Base-by-base conservation (phyloP, 1,139 yeast species). In the Protomyces inundatus region DNA sequence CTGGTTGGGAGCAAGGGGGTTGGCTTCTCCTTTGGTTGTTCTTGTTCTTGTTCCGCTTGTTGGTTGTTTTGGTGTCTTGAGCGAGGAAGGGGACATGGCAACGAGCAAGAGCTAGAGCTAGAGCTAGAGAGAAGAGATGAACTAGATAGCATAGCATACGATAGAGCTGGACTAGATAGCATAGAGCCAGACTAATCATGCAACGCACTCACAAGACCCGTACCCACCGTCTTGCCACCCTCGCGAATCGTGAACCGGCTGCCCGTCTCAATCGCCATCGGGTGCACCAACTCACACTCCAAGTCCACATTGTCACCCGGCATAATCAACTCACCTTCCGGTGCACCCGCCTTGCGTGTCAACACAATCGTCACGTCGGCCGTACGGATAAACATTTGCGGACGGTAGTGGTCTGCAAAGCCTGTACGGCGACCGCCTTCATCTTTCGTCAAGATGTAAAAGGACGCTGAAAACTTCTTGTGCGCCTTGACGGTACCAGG, bases 351-450 rank as follows among this genome's bases (percentile, higher is more conserved):
- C 75, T 98, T 98, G 93, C 91, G 91, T 72, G 85, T 84, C 77
- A 93, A 81, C 67, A 88, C 85, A 74, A 90, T 93, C 69, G 98
- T 90, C 69, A 93, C 98, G 75, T 91, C 96, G 68, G 96, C 90
- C 70, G 98, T 91, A 80, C 98, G 89, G 75, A 91, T 84, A 80
- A 88, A 93, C 83, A 93, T 84, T 81, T 93, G 98, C 69, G 99
- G 98, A 82, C 96, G 89, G 85, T 90, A 93, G 85, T 91, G 88
- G 79, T 87, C 90, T 75, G 95, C 93, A 78, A 93, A 95, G 70
- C 97, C 95, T 70, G 97, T 88, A 82, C 90, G 96, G 81, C 99
- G 93, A 74, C 99, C 99, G 84, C 98, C 98, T 82, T 93, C 99
- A 77, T 93, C 98, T 79, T 90, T 87, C 75, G 95, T 83, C 77